Conservation (phyloP, 495 filamentous ascomycete species). For the Polyplosphaeria fusca region DNA sequence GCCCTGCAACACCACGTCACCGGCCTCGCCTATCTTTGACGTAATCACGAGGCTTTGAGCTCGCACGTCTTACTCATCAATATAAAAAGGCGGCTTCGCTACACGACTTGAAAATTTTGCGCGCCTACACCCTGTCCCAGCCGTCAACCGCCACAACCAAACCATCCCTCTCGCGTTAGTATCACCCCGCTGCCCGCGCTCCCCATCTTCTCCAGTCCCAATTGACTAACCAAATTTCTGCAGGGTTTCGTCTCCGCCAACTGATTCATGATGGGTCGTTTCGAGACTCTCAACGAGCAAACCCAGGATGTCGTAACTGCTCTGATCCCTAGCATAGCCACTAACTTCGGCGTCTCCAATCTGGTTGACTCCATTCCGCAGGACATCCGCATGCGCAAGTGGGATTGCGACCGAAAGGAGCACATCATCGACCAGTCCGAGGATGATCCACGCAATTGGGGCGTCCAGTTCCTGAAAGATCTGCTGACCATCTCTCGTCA, state of each 20-base stretch:
- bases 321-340: conserved; percentile 14
- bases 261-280: conserved; percentile 7
- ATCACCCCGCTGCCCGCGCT: background rate
- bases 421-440: conserved; percentile 16
- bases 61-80: too few species aligned
- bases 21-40: too few species aligned
- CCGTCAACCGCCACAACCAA: too few species aligned
- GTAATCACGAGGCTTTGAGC: too few species aligned
- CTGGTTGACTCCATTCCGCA: conserved; percentile 8
- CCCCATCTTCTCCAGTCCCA: background rate
- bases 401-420: conserved; percentile 16
- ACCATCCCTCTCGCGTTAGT: background rate
- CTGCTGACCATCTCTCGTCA: conserved; percentile 9
- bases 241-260: too few species aligned
- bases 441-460: conserved; percentile 26
- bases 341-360: conserved; percentile 1
- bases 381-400: conserved; percentile 23
- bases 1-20: too few species aligned
- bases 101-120: too few species aligned
- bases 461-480: conserved; percentile 23
- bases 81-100: too few species aligned
- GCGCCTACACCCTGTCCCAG: too few species aligned
- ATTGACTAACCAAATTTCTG: too few species aligned
- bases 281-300: conserved; percentile 8
- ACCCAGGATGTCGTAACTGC: conserved; percentile 13